Evolutionary conservation across 495 filamentous ascomycete genomes (phyloP).

Genomic region (Neurospora sp.): DNA sequence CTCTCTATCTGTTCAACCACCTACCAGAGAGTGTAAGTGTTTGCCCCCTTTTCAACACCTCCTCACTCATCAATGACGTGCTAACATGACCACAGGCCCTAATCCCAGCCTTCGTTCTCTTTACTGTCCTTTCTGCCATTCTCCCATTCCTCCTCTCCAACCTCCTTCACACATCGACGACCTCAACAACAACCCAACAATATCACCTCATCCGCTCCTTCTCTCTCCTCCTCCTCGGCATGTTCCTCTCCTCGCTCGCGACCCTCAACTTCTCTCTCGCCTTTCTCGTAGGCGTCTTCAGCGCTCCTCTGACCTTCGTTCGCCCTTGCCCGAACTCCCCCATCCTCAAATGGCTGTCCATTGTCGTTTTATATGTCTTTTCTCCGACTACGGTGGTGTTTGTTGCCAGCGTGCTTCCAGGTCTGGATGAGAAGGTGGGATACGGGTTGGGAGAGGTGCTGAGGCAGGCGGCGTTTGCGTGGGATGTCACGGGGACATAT

Average conservation of each 20-base stretch:
- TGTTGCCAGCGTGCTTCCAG: slow-evolving; percentile 40
- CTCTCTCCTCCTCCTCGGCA: slow-evolving; percentile 82
- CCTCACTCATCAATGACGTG: background rate
- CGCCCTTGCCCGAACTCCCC: slow-evolving; percentile 33
- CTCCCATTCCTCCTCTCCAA: slow-evolving; percentile 49
- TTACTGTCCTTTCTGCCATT: slow-evolving; percentile 46
- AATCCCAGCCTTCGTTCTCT: slow-evolving; percentile 43
- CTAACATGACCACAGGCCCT: slow-evolving; percentile 40
- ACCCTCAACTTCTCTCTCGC: slow-evolving; percentile 95
- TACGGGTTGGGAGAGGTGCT: slow-evolving; percentile 44
- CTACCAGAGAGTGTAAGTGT: slow-evolving; percentile 49
- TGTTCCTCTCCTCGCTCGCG: slow-evolving; percentile 83
- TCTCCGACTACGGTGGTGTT: slow-evolving; percentile 57
- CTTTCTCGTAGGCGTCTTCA: slow-evolving; percentile 71
- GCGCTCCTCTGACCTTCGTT: slow-evolving; percentile 66
- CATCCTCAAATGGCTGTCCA: slow-evolving; percentile 13
- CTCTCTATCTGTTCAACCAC: slow-evolving; percentile 82
- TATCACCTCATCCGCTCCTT: slow-evolving; percentile 75
- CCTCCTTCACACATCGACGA: slow-evolving; percentile 35
- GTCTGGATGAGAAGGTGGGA: slow-evolving; percentile 16
- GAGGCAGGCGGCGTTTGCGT: slow-evolving; percentile 72
- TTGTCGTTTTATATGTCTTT: slow-evolving; percentile 42
- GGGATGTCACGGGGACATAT: slow-evolving; percentile 87
- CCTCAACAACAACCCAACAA: slow-evolving; percentile 51
- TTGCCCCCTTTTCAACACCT: background rate